Evolutionary conservation across 768 basidiomycete genomes (phyloP), one percentile per base, ranked within the genome.

Genomic region (Cyclocybe aegerita): DNA sequence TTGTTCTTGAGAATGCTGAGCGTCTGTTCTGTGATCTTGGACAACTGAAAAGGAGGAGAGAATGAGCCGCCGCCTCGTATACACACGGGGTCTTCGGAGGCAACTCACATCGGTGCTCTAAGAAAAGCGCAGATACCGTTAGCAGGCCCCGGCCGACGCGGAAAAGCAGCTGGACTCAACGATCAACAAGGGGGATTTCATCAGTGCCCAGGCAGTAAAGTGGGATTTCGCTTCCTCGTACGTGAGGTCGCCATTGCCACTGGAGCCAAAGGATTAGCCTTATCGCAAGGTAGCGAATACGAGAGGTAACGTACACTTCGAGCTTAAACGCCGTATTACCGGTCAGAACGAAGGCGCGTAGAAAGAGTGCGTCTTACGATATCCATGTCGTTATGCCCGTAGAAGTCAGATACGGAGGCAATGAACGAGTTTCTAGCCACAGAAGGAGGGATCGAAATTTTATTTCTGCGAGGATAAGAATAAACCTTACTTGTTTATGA

Each of bases 191-290:
- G 85, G 85, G 0, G 81, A 82, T 60, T 86, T 87, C 79, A 86
- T 77, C 30, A 88, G 65, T 33, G 83, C 83, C 85, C 86, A 87
- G 0, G 81, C 83, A 0, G 85, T 86, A 61, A 86, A 88, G 60
- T 88, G 85, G 2, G 83, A 74, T 62, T 86, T 86, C 17, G 76
- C 66, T 65, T 88, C 85, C 10, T 87, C 83, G 58, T 72, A 77
- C 0, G 79, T 78, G 39, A 86, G 68, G 31, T 77, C 68, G 10
- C 82, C 84, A 50, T 87, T 86, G 15, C 86, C 85, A 17, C 83
- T 85, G 59, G 30, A 51, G 32, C 9, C 39, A n/a, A 12, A 43
- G 40, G n/a, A 31, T 45, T 53, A 23, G 23, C 23, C 23, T 23
- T 43, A 30, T 32, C 9, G 9, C 9, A 9, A 39, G 17, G 36